phyloP scores from a whole-genome alignment of 108 stramenopile species.

The Chaetoceros muelleri region DNA sequence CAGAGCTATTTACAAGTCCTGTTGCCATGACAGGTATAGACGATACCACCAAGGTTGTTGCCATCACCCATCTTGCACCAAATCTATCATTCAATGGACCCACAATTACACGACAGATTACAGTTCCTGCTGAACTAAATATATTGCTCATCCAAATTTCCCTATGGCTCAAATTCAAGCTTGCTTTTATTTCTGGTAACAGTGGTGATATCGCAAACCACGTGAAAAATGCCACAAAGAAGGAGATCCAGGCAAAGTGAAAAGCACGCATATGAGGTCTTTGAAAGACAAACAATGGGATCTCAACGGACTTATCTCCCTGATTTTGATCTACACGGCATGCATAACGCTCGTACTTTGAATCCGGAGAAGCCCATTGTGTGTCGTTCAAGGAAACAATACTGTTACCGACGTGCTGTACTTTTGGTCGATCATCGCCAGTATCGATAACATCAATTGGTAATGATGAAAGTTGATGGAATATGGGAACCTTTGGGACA shows the following conservation, averaged over 20 bases:
- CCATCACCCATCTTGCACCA: conserved; percentile 44
- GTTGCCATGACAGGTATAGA: conserved; percentile 72
- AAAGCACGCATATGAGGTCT: conserved; percentile 70
- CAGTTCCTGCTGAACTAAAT: conserved; percentile 37
- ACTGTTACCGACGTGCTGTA: too few species aligned
- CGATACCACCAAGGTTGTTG: conserved; percentile 28
- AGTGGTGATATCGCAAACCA: conserved; percentile 69
- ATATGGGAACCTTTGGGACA: too few species aligned
- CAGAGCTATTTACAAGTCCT: conserved; percentile 2
- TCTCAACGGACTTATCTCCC: conserved; percentile 45
- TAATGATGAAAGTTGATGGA: too few species aligned
- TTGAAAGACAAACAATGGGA: conserved; percentile 16
- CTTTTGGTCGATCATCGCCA: too few species aligned
- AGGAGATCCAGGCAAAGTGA: conserved; percentile 55
- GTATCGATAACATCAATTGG: too few species aligned
- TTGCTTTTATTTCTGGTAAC: conserved; percentile 38
- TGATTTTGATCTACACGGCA: conserved; percentile 38
- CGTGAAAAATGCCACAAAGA: conserved; percentile 51
- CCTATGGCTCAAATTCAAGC: conserved; percentile 34
- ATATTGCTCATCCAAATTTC: conserved; percentile 55
- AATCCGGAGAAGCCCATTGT: conserved; percentile 40
- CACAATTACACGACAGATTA: conserved; percentile 45
- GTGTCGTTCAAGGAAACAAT: conserved; percentile 5
- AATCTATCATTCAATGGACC: conserved; percentile 74
- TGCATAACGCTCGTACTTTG: conserved; percentile 44